Evolutionary conservation across 352 stramenopile genomes (phyloP).

Genomic region (Phytophthora pinifolia): DNA sequence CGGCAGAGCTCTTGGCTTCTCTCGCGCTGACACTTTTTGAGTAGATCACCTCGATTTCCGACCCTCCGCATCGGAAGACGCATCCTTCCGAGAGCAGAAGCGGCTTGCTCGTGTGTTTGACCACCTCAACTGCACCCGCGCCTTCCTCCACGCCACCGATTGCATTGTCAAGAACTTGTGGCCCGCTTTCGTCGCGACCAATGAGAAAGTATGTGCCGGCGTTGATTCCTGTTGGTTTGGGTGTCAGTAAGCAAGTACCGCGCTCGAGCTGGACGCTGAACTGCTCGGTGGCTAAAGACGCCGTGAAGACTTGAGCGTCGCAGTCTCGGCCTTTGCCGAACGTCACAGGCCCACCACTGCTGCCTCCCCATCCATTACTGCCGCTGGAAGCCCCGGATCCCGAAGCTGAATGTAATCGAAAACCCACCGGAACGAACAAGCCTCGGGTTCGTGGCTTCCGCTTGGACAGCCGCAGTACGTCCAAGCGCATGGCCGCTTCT

Average conservation of each 20-base stretch:
- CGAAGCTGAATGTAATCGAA: conserved; percentile 40
- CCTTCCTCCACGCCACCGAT: neutral
- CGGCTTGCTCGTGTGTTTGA: conserved; percentile 69
- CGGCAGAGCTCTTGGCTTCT: neutral
- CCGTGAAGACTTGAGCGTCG: conserved; percentile 59
- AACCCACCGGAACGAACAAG: conserved; percentile 60
- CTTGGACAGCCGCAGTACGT: conserved; percentile 65
- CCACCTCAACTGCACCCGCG: conserved; percentile 27
- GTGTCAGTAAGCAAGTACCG: conserved; percentile 57
- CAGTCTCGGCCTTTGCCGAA: conserved; percentile 63
- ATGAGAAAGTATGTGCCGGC: conserved; percentile 74
- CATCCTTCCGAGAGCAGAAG: conserved; percentile 70
- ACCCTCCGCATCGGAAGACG: conserved; percentile 60
- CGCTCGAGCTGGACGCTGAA: conserved; percentile 67
- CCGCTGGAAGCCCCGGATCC: conserved; percentile 27
- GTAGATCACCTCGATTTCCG: conserved; percentile 63
- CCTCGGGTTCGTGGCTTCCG: conserved; percentile 46
- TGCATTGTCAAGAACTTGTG: neutral
- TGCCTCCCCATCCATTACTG: conserved; percentile 28
- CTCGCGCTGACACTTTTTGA: conserved; percentile 33
- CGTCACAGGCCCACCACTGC: conserved; percentile 39
- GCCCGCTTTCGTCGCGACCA: conserved; percentile 38
- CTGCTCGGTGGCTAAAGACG: conserved; percentile 57
- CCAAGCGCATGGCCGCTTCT: conserved; percentile 59
- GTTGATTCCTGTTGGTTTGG: conserved; percentile 59